Evolutionary conservation across 495 filamentous ascomycete species (phyloP), one percentile per base, ranked within the genome.

Genomic region (Aspergillus panamensis): DNA sequence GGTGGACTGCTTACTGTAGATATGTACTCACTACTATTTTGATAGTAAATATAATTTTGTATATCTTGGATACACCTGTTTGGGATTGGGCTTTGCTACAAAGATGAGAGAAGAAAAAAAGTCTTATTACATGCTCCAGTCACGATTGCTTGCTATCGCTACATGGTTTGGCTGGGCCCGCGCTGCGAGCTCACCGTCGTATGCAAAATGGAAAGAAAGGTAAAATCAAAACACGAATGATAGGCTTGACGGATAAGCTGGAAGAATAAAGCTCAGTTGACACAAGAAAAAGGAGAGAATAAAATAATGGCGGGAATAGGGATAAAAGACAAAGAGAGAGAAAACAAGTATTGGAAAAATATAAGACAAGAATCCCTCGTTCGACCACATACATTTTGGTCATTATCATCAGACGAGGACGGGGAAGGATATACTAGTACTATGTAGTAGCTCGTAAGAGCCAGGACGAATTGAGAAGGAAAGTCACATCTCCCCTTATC

Each of bases 401-500:
- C 35, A 39, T 39, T 39, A 39, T 39, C 35, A 39, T 39, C 14
- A 25, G 25, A 39, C 35, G 10, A 39, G 35, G 35, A 39, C 10
- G 5, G 14, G 14, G 14, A 39, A 39, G 10, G 14, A 39, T n/a
- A 39, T n/a, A 13, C 14, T 39, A 39, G 8, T 3, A 13, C 10
- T 14, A 10, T 37, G 55, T 47, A 42, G 52, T 25, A 61, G 33
- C 45, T 33, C 10, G 14, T 8, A 45, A 45, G 17, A 45, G n/a
- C 42, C 42, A 45, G 19, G 37, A 40, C 9, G 9, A 40, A 25
- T 5, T 25, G 25, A 25, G 25, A 25, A 17, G 20, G 51, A 32
- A 37, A 19, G 37, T 50, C 66, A 74, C 48, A 61, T 63, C 71
- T 73, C 70, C 6, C 83, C 85, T 9, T 89, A 90, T 60, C 94